phyloP scores from a whole-genome alignment of 805 yeast species.

The Pichia exigua region DNA sequence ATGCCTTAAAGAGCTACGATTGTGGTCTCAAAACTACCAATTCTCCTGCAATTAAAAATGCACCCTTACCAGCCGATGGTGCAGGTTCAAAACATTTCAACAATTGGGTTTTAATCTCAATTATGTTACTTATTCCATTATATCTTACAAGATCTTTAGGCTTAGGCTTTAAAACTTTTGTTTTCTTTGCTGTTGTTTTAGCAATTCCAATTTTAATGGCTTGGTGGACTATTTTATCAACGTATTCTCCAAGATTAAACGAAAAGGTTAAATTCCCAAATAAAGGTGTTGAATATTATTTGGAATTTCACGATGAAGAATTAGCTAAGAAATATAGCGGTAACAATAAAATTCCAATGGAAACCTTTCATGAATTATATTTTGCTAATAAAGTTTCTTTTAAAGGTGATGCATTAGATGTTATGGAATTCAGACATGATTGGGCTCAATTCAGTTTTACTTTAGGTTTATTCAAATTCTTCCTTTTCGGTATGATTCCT shows the following conservation, averaged over 20 bases:
- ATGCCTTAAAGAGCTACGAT: slow-evolving; percentile 5
- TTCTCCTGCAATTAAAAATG: slow-evolving; percentile 72
- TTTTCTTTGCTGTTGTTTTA: slow-evolving; percentile 47
- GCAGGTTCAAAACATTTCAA: slow-evolving; percentile 74
- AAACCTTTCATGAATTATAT: slow-evolving; percentile 83
- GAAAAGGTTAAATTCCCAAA: slow-evolving; percentile 71
- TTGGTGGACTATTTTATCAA: slow-evolving; percentile 74
- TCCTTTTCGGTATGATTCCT: slow-evolving; percentile 82
- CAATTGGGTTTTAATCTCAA: slow-evolving; percentile 44
- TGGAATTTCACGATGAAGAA: slow-evolving; percentile 72
- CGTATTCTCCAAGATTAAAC: slow-evolving; percentile 73
- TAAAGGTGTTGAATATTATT: slow-evolving; percentile 68
- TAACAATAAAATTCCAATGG: slow-evolving; percentile 75
- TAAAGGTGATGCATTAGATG: slow-evolving; percentile 81
- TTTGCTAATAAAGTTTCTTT: slow-evolving; percentile 78
- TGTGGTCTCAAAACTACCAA: slow-evolving; percentile 9
- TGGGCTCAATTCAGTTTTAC: slow-evolving; percentile 85
- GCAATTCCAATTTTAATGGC: slow-evolving; percentile 69
- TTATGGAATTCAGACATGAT: slow-evolving; percentile 82
- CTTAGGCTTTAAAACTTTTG: slow-evolving; percentile 59
- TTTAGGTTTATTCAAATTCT: slow-evolving; percentile 64
- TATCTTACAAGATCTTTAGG: slow-evolving; percentile 59
- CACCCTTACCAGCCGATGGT: slow-evolving; percentile 87
- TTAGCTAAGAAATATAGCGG: slow-evolving; percentile 66
- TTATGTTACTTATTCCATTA: slow-evolving; percentile 52